Conservation (phyloP, 257 asterid genomes). For the Anisodus acutangulus region DNA sequence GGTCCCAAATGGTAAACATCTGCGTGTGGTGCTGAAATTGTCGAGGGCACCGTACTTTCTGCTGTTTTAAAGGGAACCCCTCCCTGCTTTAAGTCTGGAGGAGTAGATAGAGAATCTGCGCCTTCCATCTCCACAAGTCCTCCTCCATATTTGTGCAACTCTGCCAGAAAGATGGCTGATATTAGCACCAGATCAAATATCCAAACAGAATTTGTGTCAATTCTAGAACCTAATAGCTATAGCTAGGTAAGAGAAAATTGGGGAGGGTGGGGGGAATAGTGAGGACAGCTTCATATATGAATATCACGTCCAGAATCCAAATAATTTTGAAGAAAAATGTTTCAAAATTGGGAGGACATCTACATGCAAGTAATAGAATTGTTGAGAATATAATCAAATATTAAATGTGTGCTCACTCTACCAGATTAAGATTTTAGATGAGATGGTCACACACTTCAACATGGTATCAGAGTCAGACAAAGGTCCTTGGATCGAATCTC, state of each 20-base stretch:
- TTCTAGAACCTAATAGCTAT: background rate
- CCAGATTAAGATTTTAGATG: too few species aligned
- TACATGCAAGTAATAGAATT: background rate
- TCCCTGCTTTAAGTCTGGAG: constrained; percentile 31
- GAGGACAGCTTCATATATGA: background rate
- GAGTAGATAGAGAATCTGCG: constrained; percentile 26
- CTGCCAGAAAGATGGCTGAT: constrained; percentile 30
- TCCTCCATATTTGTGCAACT: constrained; percentile 39
- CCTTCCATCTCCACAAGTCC: constrained; percentile 31
- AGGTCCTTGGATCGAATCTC: too few species aligned
- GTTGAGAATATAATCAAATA: too few species aligned
- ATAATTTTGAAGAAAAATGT: background rate
- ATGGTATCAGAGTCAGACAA: too few species aligned
- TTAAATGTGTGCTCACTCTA: too few species aligned
- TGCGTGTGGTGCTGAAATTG: constrained; percentile 23
- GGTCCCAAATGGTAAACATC: constrained; percentile 34
- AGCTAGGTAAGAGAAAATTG: background rate
- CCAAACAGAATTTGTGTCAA: background rate
- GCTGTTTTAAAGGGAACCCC: constrained; percentile 25
- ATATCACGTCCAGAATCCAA: background rate
- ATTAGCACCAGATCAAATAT: background rate
- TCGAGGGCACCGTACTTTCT: constrained; percentile 18
- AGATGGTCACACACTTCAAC: too few species aligned
- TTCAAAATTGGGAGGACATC: background rate
- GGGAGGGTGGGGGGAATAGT: too few species aligned